A percentile compares a stretch with the other conserved stretches of the same genome.
phyloP scores from a whole-genome alignment of 2,329 filamentous ascomycete genomes.

The Dactylellina parvicollis region DNA sequence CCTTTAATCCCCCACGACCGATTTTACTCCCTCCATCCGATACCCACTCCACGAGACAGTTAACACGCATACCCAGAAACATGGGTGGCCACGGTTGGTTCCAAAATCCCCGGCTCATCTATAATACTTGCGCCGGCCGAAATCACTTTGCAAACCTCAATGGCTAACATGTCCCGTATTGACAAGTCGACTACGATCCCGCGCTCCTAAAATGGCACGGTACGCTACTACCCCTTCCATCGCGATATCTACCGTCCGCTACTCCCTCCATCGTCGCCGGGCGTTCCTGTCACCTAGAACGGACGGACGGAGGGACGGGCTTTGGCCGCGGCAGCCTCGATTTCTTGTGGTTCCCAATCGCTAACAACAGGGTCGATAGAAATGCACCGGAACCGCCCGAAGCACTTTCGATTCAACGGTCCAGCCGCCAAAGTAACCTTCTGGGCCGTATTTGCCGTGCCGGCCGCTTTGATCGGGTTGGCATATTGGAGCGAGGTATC shows the following conservation, averaged over 20 bases:
- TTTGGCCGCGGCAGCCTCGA: no score
- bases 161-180: slow-evolving; percentile 19
- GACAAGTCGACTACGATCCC: slow-evolving; percentile 43
- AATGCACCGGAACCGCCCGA: slow-evolving; percentile 45
- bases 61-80: slow-evolving; percentile 24
- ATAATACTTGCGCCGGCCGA: no score
- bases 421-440: slow-evolving; percentile 26
- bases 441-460: slow-evolving; percentile 25
- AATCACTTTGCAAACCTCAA: neutral
- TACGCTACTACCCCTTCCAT: slow-evolving; percentile 2
- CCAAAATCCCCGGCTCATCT: neutral
- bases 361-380: slow-evolving; percentile 6
- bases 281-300: no score
- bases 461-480: slow-evolving; percentile 16
- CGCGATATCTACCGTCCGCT: neutral
- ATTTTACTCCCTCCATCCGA: neutral
- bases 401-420: slow-evolving; percentile 34
- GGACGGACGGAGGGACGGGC: no score
- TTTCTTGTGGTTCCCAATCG: neutral
- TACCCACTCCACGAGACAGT: slow-evolving; percentile 13
- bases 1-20: neutral
- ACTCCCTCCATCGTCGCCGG: neutral
- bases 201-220: slow-evolving; percentile 48
- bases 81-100: slow-evolving; percentile 33
- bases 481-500: slow-evolving; percentile 41